Evolutionary conservation across 129 eudicot genomes (phyloP).

Genomic region (Flaveria ramosissima): DNA sequence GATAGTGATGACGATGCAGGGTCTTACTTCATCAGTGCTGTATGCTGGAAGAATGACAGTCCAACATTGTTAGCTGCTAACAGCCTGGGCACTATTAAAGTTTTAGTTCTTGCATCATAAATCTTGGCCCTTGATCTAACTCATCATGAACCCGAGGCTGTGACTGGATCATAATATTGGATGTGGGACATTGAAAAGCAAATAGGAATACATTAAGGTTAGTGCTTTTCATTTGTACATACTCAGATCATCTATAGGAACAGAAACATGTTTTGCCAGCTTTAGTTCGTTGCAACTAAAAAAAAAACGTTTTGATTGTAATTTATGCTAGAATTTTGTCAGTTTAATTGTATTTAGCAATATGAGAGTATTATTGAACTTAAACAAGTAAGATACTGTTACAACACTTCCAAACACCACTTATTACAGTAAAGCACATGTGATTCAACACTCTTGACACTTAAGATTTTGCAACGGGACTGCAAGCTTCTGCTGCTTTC

Average conservation of each 20-base stretch:
- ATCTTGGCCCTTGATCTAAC: constrained; percentile 19
- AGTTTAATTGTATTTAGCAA: neutral
- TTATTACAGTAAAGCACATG: neutral
- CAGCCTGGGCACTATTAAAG: constrained; percentile 80
- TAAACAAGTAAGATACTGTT: constrained; percentile 8
- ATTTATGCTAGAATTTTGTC: constrained; percentile 27
- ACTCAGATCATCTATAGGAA: constrained; percentile 31
- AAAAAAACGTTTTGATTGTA: constrained; percentile 22
- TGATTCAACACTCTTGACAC: constrained; percentile 12
- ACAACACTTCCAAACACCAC: neutral
- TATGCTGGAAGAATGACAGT: constrained; percentile 84
- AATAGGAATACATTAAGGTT: constrained; percentile 18
- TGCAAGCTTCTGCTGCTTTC: constrained; percentile 50
- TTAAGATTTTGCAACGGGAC: constrained; percentile 36
- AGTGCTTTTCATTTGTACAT: constrained; percentile 35
- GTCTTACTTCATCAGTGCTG: constrained; percentile 78
- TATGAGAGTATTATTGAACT: neutral
- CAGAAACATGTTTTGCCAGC: constrained; percentile 13
- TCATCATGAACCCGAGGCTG: constrained; percentile 8
- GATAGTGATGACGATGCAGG: constrained; percentile 70
- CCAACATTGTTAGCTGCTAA: constrained; percentile 79
- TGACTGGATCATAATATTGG: constrained; percentile 24
- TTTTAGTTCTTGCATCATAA: constrained; percentile 65
- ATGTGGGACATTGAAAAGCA: constrained; percentile 24
- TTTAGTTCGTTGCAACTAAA: constrained; percentile 21